Conservation (phyloP, 2,329 filamentous ascomycete genomes). For the Arthrobotrys pseudoclavata region DNA sequence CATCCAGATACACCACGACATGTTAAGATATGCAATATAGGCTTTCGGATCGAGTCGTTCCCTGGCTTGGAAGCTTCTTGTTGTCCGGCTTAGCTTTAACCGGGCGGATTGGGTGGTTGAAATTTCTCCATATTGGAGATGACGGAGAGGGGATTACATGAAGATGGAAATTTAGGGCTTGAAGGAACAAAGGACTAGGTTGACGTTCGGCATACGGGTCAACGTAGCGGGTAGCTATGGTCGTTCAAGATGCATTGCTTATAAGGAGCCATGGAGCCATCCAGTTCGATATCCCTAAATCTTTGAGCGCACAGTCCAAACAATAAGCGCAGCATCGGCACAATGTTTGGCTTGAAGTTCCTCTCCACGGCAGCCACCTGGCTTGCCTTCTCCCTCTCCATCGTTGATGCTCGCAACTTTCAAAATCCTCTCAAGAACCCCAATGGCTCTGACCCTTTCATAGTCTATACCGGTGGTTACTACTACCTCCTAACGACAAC, state of each 20-base stretch:
- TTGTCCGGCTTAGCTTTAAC: conserved; percentile 25
- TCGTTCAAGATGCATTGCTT: conserved; percentile 1
- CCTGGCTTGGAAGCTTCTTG: conserved; percentile 19
- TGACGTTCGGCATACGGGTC: not conserved
- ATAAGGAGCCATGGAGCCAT: not conserved
- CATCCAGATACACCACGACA: conserved; percentile 5
- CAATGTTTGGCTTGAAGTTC: conserved; percentile 40
- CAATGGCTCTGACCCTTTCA: conserved; percentile 71
- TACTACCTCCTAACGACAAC: conserved; percentile 73
- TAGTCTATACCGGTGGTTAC: conserved; percentile 71
- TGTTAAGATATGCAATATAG: not conserved
- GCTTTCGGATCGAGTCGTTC: conserved; percentile 45
- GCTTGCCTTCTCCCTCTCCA: conserved; percentile 33
- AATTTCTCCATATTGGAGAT: conserved; percentile 21
- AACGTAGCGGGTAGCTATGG: not conserved
- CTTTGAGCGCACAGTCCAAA: not conserved
- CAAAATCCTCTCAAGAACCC: conserved; percentile 71
- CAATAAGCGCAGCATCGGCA: not conserved
- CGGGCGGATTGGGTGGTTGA: conserved; percentile 18
- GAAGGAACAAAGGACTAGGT: not conserved
- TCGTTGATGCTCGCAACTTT: conserved; percentile 65
- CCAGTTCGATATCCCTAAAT: not conserved
- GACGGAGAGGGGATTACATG: not conserved
- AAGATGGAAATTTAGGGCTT: conserved; percentile 14
- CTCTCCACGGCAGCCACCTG: conserved; percentile 38